Conservation (phyloP, 1,284 basidiomycete genomes). For the Cryptococcus sp. region DNA sequence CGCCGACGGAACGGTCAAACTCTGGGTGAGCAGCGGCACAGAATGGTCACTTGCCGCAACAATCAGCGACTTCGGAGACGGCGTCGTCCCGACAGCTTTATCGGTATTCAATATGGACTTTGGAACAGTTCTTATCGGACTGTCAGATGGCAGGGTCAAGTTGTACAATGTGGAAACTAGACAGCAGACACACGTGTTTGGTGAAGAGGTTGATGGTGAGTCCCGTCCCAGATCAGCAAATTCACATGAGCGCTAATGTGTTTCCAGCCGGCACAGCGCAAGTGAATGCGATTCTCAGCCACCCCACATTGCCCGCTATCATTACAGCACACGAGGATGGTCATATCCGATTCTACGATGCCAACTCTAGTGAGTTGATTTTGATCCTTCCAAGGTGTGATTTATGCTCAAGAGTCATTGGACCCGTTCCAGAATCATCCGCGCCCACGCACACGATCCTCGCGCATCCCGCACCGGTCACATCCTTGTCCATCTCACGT, state of each 20-base stretch:
- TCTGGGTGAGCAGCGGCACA: conserved; percentile 72
- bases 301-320: conserved; percentile 85
- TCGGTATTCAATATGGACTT: conserved; percentile 54
- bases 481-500: conserved; percentile 84
- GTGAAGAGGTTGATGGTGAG: conserved; percentile 15
- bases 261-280: conserved; percentile 65
- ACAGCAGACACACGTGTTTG: conserved; percentile 69
- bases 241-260: background rate
- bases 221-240: background rate
- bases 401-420: too few relatives aligned
- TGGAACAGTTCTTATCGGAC: conserved; percentile 67
- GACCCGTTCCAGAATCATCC: conserved; percentile 54
- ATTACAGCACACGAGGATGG: conserved; percentile 93
- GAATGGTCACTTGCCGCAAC: conserved; percentile 20
- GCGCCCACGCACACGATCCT: conserved; percentile 85
- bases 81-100: conserved; percentile 69
- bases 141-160: conserved; percentile 84
- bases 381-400: background rate
- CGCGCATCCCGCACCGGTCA: conserved; percentile 88
- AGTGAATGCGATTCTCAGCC: conserved; percentile 85
- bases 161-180: conserved; percentile 86
- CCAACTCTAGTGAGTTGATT: conserved; percentile 65
- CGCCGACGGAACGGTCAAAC: conserved; percentile 87
- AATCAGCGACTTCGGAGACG: conserved; percentile 19
- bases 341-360: conserved; percentile 85